Evolutionary conservation across 1,284 basidiomycete genomes (phyloP).

Genomic region (Ganoderma boninense): DNA sequence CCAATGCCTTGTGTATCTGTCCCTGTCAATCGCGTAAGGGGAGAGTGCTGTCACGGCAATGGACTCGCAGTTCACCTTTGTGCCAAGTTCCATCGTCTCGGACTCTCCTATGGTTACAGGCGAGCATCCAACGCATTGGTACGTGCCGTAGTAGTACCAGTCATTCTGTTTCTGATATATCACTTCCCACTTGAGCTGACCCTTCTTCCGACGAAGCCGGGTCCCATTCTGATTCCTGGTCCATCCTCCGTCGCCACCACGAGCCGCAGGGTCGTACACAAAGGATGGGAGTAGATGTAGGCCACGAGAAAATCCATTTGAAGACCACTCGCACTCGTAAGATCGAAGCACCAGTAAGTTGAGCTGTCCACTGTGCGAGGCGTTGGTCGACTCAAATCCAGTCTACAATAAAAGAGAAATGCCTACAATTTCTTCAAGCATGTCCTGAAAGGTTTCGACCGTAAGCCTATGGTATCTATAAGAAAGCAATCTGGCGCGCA

Average conservation of each 20-base stretch:
- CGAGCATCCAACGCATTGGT: constrained; percentile 2
- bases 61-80: not conserved
- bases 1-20: constrained; percentile 1
- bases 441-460: not conserved
- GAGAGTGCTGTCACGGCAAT: not conserved
- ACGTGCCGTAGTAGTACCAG: constrained; percentile 26
- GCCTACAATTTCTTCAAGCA: not conserved
- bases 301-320: constrained; percentile 1
- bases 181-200: constrained; percentile 5
- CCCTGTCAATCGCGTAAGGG: not conserved
- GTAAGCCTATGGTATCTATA: not conserved
- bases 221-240: not conserved
- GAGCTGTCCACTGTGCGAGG: not conserved
- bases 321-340: constrained; percentile 8
- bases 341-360: constrained; percentile 8
- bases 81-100: not conserved
- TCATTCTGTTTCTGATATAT: constrained; percentile 1
- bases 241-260: constrained; percentile 5
- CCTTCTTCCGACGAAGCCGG: not conserved
- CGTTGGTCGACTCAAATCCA: not conserved
- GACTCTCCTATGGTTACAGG: not conserved
- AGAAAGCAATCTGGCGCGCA: not conserved
- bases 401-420: not conserved
- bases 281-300: constrained; percentile 8
- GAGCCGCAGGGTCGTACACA: constrained; percentile 15